A percentile compares a stretch with the other conserved stretches of the same genome.
phyloP scores from a whole-genome alignment of 2,329 filamentous ascomycete species.

The Sclerotinia spermophila region DNA sequence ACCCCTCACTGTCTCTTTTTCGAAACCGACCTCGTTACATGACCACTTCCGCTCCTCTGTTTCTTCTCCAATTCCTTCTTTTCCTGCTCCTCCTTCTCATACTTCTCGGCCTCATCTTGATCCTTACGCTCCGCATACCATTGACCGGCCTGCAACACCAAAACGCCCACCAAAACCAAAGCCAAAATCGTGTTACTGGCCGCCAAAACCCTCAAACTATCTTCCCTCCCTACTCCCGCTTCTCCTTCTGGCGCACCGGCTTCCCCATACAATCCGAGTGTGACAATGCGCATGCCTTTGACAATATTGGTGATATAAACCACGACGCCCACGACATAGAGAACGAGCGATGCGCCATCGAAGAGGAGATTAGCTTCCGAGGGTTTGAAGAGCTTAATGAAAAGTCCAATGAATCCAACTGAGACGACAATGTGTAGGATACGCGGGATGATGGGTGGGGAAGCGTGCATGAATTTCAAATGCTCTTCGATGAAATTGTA shows the following conservation, averaged over 20 bases:
- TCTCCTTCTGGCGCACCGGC: constrained; percentile 50
- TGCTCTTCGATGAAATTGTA: constrained; percentile 85
- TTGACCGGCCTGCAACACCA: constrained; percentile 92
- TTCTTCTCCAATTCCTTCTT: constrained; percentile 43
- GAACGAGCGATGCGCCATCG: constrained; percentile 67
- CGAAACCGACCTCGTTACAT: constrained; percentile 29
- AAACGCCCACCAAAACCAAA: constrained; percentile 82
- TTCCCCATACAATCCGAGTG: constrained; percentile 54
- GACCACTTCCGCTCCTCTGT: constrained; percentile 21
- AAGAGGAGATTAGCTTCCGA: constrained; percentile 95
- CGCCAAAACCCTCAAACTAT: constrained; percentile 83
- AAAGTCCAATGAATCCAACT: constrained; percentile 81
- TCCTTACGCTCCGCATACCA: constrained; percentile 98
- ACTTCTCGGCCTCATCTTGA: constrained; percentile 68
- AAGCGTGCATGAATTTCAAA: constrained; percentile 85
- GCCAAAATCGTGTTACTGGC: constrained; percentile 96
- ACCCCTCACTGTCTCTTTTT: constrained; percentile 39
- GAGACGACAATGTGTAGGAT: constrained; percentile 92
- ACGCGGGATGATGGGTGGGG: constrained; percentile 85
- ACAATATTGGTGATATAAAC: constrained; percentile 97
- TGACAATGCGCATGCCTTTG: constrained; percentile 85
- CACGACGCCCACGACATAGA: constrained; percentile 81
- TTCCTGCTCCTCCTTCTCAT: constrained; percentile 52
- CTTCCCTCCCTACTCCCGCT: constrained; percentile 74
- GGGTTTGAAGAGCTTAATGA: constrained; percentile 92